These are phyloP conservation scores for Bauhinia variegata DNA, from an alignment of 306 rosid genomes.

Conservation along the genomic window DNA sequence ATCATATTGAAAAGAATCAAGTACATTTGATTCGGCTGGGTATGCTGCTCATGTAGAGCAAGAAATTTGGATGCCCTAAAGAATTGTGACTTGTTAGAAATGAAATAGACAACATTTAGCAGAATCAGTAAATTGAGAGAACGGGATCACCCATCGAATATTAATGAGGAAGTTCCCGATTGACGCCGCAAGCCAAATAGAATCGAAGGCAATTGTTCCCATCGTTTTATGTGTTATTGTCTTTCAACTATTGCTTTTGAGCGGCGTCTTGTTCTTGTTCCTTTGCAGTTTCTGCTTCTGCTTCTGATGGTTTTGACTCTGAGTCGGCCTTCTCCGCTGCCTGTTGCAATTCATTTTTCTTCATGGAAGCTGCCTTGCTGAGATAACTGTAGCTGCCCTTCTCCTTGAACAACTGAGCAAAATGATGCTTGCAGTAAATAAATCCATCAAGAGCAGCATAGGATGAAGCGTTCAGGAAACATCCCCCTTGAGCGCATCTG, in stretches of 20 bases:
- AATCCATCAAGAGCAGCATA: constrained; percentile 78
- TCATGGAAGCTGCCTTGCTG: constrained; percentile 58
- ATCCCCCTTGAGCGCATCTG: constrained; percentile 74
- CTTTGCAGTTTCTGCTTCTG: constrained; percentile 13
- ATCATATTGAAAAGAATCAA: no score
- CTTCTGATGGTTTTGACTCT: constrained; percentile 19
- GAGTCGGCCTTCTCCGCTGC: neutral
- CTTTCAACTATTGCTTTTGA: no score
- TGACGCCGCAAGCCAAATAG: neutral
- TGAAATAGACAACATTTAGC: no score
- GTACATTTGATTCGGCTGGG: no score
- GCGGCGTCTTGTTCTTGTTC: constrained; percentile 15
- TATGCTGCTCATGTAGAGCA: no score
- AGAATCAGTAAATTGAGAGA: neutral
- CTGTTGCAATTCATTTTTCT: constrained; percentile 35
- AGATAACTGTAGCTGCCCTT: constrained; percentile 74
- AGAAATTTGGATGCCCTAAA: no score
- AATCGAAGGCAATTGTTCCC: neutral
- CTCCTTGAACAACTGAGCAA: constrained; percentile 80
- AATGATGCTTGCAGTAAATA: constrained; percentile 78
- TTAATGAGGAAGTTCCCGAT: neutral
- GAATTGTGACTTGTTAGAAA: no score
- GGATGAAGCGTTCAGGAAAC: constrained; percentile 60
- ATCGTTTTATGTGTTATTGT: no score
- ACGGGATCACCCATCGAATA: neutral